phyloP scores from a whole-genome alignment of 2,329 filamentous ascomycete genomes.

The Trichocomaceae sp. region DNA sequence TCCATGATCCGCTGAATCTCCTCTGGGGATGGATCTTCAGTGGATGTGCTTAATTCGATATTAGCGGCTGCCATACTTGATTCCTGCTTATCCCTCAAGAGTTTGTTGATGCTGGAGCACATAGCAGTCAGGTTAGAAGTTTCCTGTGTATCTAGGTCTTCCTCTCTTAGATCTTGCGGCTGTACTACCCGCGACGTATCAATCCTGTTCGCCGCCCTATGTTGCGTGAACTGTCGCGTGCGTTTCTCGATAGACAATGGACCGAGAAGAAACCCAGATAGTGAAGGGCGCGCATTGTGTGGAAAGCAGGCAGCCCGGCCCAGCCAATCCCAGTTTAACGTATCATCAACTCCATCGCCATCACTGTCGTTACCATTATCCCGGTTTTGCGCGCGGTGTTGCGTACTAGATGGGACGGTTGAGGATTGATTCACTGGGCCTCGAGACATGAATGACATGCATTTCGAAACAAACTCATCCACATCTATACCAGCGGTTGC shows the following conservation, averaged over 20 bases:
- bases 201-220: slow-evolving; percentile 62
- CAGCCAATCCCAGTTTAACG: slow-evolving; percentile 78
- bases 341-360: slow-evolving; percentile 60
- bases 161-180: slow-evolving; percentile 68
- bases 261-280: slow-evolving; percentile 78
- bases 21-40: slow-evolving; percentile 31
- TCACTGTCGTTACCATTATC: slow-evolving; percentile 55
- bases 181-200: slow-evolving; percentile 61
- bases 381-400: slow-evolving; percentile 34
- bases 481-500: slow-evolving; percentile 71
- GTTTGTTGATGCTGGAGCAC: slow-evolving; percentile 65
- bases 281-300: slow-evolving; percentile 63
- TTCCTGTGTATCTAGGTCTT: slow-evolving; percentile 68
- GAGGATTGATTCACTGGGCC: slow-evolving; percentile 52
- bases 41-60: slow-evolving; percentile 31
- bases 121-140: slow-evolving; percentile 72
- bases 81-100: slow-evolving; percentile 45
- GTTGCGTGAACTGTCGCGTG: slow-evolving; percentile 61
- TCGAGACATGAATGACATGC: slow-evolving; percentile 76
- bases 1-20: slow-evolving; percentile 52
- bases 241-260: slow-evolving; percentile 87
- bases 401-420: slow-evolving; percentile 33
- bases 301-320: slow-evolving; percentile 72
- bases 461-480: slow-evolving; percentile 87
- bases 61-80: slow-evolving; percentile 45